A percentile compares a stretch with the other conserved stretches of the same genome.
phyloP scores from a whole-genome alignment of 768 basidiomycete species.

The Phlegmacium glaucopus region DNA sequence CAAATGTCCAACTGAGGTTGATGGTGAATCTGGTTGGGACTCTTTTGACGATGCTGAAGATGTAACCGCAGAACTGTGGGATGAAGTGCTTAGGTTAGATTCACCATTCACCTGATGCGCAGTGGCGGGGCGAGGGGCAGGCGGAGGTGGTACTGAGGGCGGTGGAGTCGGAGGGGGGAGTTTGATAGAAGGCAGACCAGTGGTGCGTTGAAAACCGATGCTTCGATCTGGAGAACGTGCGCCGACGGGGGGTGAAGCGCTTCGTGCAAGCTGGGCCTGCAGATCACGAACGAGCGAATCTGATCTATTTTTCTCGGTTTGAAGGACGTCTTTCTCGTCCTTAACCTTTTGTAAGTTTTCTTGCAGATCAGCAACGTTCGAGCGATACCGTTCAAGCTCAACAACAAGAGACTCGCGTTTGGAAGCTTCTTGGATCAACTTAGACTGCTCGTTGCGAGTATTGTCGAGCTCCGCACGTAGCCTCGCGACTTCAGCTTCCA shows the following conservation, averaged over 20 bases:
- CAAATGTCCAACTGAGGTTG: slow-evolving; percentile 53
- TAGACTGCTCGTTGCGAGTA: slow-evolving; percentile 55
- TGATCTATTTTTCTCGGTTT: slow-evolving; percentile 66
- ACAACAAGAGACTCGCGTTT: slow-evolving; percentile 70
- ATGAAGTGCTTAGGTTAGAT: slow-evolving; percentile 54
- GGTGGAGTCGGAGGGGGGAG: slow-evolving; percentile 87
- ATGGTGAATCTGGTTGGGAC: slow-evolving; percentile 65
- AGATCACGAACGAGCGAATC: slow-evolving; percentile 73
- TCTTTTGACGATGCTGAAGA: slow-evolving; percentile 66
- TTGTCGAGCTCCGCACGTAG: slow-evolving; percentile 58
- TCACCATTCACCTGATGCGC: slow-evolving; percentile 41
- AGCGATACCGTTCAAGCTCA: slow-evolving; percentile 77
- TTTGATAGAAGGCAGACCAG: slow-evolving; percentile 65
- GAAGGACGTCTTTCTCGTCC: slow-evolving; percentile 78
- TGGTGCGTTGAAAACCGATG: slow-evolving; percentile 49
- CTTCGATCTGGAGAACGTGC: slow-evolving; percentile 52
- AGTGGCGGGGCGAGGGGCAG: slow-evolving; percentile 53
- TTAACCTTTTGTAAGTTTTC: slow-evolving; percentile 74
- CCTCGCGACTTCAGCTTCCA: slow-evolving; percentile 44
- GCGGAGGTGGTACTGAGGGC: slow-evolving; percentile 82
- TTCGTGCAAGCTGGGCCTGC: slow-evolving; percentile 68
- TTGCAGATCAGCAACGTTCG: slow-evolving; percentile 72
- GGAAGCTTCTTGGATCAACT: slow-evolving; percentile 67
- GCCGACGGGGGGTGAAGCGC: slow-evolving; percentile 55
- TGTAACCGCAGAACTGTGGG: slow-evolving; percentile 54